These are phyloP conservation scores for Cephaloascus albidus DNA, from an alignment of 805 yeast species.

Conservation along the genomic window DNA sequence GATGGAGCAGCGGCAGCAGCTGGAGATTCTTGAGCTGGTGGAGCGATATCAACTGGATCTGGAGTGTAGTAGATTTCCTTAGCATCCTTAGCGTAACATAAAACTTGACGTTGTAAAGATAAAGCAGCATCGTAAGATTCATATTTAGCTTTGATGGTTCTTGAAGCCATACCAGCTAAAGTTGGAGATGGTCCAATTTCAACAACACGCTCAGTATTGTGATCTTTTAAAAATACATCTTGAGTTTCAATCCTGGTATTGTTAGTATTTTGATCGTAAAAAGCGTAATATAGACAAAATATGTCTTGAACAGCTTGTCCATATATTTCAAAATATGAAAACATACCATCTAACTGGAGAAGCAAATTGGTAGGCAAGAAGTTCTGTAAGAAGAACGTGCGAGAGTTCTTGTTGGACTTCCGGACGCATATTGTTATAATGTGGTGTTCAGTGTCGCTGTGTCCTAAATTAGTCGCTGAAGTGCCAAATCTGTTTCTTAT, in stretches of 20 bases:
- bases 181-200: slow-evolving; percentile 99
- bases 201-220: slow-evolving; percentile 93
- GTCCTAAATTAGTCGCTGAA: background rate
- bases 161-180: slow-evolving; percentile 95
- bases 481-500: background rate
- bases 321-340: no score
- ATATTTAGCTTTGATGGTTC: slow-evolving; percentile 91
- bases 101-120: slow-evolving; percentile 85
- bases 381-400: slow-evolving; percentile 87
- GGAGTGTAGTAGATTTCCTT: slow-evolving; percentile 94
- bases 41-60: slow-evolving; percentile 52
- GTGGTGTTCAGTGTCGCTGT: background rate
- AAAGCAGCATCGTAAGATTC: slow-evolving; percentile 98
- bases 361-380: slow-evolving; percentile 97
- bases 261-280: slow-evolving; percentile 4
- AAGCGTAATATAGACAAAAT: background rate
- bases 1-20: slow-evolving; percentile 15
- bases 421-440: slow-evolving; percentile 52
- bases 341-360: slow-evolving; percentile 94
- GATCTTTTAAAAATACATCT: slow-evolving; percentile 90
- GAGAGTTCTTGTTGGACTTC: slow-evolving; percentile 97
- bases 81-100: slow-evolving; percentile 92
- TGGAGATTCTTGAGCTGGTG: slow-evolving; percentile 19
- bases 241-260: slow-evolving; percentile 76
- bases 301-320: no score